A percentile compares a stretch with the other conserved stretches of the same genome.
These are phyloP conservation scores for Starmera caribaea DNA, from an alignment of 805 yeast species.

Conservation along the genomic window DNA sequence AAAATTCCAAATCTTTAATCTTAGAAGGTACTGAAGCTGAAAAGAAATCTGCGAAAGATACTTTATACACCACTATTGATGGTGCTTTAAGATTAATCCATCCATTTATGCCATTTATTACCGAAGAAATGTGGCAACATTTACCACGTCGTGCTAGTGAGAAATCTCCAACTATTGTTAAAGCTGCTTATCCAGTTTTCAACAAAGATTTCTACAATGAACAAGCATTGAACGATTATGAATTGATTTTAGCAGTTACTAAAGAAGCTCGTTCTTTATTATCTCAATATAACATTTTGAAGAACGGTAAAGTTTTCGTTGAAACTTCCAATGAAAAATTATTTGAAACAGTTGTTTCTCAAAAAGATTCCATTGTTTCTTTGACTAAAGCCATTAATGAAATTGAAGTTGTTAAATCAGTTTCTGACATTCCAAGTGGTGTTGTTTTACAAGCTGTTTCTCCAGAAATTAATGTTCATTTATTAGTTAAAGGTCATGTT, in stretches of 20 bases:
- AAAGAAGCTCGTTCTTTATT: constrained; percentile 87
- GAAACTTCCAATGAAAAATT: constrained; percentile 48
- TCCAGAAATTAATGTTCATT: constrained; percentile 76
- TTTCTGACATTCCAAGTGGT: constrained; percentile 69
- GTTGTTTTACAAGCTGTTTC: constrained; percentile 79
- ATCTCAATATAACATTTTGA: constrained; percentile 81
- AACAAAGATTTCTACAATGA: constrained; percentile 50
- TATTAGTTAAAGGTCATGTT: constrained; percentile 88
- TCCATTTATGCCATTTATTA: constrained; percentile 96
- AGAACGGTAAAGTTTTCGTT: constrained; percentile 79
- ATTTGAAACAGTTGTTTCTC: constrained; percentile 48
- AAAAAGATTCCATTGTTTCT: constrained; percentile 80
- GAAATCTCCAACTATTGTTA: constrained; percentile 57
- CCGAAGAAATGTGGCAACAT: constrained; percentile 99
- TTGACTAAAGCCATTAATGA: constrained; percentile 84
- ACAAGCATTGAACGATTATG: constrained; percentile 66
- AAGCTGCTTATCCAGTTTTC: constrained; percentile 71
- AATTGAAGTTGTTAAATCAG: constrained; percentile 50
- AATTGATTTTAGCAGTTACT: constrained; percentile 75
- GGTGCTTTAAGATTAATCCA: constrained; percentile 87
- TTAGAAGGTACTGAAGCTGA: constrained; percentile 84
- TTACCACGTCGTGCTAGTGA: constrained; percentile 80
- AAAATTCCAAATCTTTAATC: constrained; percentile 88
- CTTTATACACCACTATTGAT: constrained; percentile 87
- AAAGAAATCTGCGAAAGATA: constrained; percentile 85